Evolutionary conservation across 306 rosid species (phyloP), one percentile per base, ranked within the genome.

Genomic region (Citrullus colocynthis): DNA sequence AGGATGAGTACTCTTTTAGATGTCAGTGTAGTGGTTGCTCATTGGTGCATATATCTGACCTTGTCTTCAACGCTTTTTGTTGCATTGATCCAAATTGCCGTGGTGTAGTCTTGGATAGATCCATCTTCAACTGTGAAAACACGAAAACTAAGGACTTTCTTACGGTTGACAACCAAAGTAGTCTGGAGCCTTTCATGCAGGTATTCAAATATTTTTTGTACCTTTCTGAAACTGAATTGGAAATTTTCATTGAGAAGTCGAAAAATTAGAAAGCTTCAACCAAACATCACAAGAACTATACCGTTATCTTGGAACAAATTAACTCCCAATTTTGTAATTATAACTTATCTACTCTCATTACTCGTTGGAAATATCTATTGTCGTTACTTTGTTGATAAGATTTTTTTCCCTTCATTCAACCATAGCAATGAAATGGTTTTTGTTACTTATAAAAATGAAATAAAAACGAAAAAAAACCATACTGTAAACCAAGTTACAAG

Each of bases 21-120:
- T 93, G 98, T 82, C 90, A 73, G 71, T 93, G 98, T 83, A 76
- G 85, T 74, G 93, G 88, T 78, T 93, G 98, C 84, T 84, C 91
- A 65, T 83, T 85, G 79, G 84, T 83, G 67, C 89, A 89, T 81
- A 77, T 87, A 17, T 80, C 98, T 17, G 97, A 93, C 83, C 78
- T 93, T 74, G 90, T 84, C 81, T 78, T 91, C 64, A 83, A 86
- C 79, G 97, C 90, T 41, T 91, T 88, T 86, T 91, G 76, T 60
- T 93, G 98, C 84, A 83, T 74, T 77, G 39, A 86, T 75, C 85
- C 78, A 51, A 83, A 82, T 78, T 93, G 98, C 84, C 76, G 83
- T 16, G 97, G 98, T 7, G 75, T 89, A 30, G 95, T 93, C 75
- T 88, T 93, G 87, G 93, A 89, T 49, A 79, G 86, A 84, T 76